Evolutionary conservation across 169 alveolate genomes (phyloP), one percentile per base, ranked within the genome.

Genomic region (Cyclospora cayetanensis): DNA sequence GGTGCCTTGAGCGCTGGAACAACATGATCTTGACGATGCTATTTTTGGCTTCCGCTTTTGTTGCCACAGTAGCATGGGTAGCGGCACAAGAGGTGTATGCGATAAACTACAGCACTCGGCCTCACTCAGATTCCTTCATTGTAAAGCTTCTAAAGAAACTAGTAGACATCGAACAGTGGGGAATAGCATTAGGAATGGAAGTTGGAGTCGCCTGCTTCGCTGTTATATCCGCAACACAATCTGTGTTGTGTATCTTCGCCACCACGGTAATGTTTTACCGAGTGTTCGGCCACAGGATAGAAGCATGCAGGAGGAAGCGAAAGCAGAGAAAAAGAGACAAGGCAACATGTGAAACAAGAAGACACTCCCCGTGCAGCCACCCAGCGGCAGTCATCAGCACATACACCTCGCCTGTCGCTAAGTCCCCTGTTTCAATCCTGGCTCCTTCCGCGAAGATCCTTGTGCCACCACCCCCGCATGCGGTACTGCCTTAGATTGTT

Each of bases 401-500:
- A 3, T 76, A 42, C 68, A 25, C 66, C 15, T 34, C 52, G 34
- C 55, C 86, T 12, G 43, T 43, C 65, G 31, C 41, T 39, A 39
- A 39, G 35, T 34, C 43, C 60, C 85, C 66, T 5, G 55, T 2
- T 34, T 53, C 82, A 4, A 34, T 42, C 46, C 63, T 66, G 27
- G 9, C 5, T 1, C 55, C 83, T 31, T 20, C 86, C 42, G 2
- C 22, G 11, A 76, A 76, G 43, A 76, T 76, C 4, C 86, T 76
- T 50, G 86, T 76, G 86, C 86, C 86, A 7, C 86, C 86, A 4
- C 86, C 86, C 27, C 86, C 86, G 4, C 86, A 76, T 53, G 86
- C 86, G 15, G 86, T 76, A 31, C 43, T 76, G 39, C 86, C 86
- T 1, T 76, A 76, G 86, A 18, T 15, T 46, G 60, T 15, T 46